Conservation (phyloP, 352 stramenopile species). For the Globisporangium nagaii region DNA sequence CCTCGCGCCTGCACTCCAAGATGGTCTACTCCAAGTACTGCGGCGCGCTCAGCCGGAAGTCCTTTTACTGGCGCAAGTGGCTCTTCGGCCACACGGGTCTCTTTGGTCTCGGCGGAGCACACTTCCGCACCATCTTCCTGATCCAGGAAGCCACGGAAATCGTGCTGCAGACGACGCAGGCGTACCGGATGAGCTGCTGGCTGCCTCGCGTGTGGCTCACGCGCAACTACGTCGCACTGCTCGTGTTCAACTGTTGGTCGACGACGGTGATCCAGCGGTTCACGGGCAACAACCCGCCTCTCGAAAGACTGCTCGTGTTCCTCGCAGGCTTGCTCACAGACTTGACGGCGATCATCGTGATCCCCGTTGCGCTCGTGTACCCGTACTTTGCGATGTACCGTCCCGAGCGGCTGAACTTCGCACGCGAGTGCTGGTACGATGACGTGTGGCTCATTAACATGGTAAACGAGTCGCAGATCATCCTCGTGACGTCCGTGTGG, state of each 20-base stretch:
- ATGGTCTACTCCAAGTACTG: not conserved
- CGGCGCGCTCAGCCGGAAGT: not conserved
- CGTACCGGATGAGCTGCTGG: slow-evolving; percentile 15
- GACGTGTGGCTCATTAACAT: slow-evolving; percentile 18
- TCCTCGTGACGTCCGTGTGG: slow-evolving; percentile 7
- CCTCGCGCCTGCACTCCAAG: not conserved
- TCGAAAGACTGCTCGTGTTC: slow-evolving; percentile 13
- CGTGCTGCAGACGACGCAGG: slow-evolving; percentile 21
- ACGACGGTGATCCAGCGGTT: slow-evolving; percentile 11
- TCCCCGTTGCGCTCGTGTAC: slow-evolving; percentile 9
- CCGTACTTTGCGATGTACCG: slow-evolving; percentile 15
- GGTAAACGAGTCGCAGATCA: slow-evolving; percentile 16
- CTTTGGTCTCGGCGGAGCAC: slow-evolving; percentile 16
- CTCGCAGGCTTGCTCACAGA: slow-evolving; percentile 13
- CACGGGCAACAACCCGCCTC: not conserved
- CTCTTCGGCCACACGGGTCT: slow-evolving; percentile 13
- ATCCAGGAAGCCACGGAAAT: slow-evolving; percentile 20
- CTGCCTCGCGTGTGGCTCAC: slow-evolving; percentile 10
- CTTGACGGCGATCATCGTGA: slow-evolving; percentile 11
- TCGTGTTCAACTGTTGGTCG: slow-evolving; percentile 20
- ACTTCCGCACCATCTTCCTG: slow-evolving; percentile 22
- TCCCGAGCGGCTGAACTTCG: slow-evolving; percentile 1
- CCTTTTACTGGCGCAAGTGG: slow-evolving; percentile 14
- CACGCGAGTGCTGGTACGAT: slow-evolving; percentile 10
- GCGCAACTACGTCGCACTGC: slow-evolving; percentile 5